These are phyloP conservation scores for Neocallimastix lanati DNA, from an alignment of 192 early-diverging fungal genomes.

Conservation along the genomic window DNA sequence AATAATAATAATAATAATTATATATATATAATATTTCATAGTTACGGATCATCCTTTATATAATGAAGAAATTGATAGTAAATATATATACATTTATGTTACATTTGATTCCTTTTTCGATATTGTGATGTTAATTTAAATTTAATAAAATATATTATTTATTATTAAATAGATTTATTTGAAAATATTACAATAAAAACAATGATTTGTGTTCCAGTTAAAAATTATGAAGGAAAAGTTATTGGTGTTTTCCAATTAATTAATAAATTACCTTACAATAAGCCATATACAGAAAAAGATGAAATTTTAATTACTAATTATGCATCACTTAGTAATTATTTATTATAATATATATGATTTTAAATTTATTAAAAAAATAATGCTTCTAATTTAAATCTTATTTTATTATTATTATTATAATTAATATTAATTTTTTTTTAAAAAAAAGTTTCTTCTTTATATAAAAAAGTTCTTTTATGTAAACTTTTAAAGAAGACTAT, in stretches of 20 bases:
- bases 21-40: neutral
- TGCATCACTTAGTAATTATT: neutral
- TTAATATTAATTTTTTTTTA: too few relatives aligned
- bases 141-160: too few relatives aligned
- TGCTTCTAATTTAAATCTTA: too few relatives aligned
- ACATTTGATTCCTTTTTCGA: too few relatives aligned
- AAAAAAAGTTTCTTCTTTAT: neutral
- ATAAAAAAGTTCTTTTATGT: neutral
- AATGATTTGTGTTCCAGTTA: neutral
- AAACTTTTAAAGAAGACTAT: neutral
- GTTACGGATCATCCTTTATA: neutral
- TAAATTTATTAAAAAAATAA: too few relatives aligned
- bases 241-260: neutral
- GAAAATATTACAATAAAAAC: neutral
- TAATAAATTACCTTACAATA: neutral
- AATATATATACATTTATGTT: too few relatives aligned
- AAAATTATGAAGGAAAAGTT: neutral
- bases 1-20: too few relatives aligned
- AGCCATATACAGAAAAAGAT: neutral
- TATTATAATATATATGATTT: too few relatives aligned
- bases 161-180: neutral
- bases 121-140: too few relatives aligned
- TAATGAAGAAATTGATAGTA: neutral
- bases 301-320: neutral
- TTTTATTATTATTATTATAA: too few relatives aligned